Evolutionary conservation across 768 basidiomycete species (phyloP), one percentile per base, ranked within the genome.

Genomic region (Boletellus ananas): DNA sequence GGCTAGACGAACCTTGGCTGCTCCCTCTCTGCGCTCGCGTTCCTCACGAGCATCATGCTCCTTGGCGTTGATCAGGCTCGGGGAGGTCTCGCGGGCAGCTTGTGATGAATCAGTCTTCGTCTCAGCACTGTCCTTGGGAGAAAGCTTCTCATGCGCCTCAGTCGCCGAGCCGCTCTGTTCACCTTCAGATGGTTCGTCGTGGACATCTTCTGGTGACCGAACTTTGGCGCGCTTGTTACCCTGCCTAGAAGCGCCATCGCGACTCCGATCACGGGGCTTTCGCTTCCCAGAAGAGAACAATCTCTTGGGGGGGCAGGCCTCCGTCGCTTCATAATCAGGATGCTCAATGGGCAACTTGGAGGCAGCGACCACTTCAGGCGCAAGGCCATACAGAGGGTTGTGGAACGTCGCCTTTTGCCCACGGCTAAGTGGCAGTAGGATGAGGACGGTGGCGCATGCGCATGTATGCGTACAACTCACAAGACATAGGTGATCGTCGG

Each of bases 401-500:
- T 77, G 76, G 60, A 83, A 81, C 6, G 70, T 71, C 18, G 79
- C 75, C 43, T 80, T 79, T 34, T 80, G 78, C 42, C 87, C 86
- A 35, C 87, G 87, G 74, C 86, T 88, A 43, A n/a, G 46, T 49
- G 36, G 45, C 37, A 13, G 33, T 33, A n/a, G 20, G 23, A 35
- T 59, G 37, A 57, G 45, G 17, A 29, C 23, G 33, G 10, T 47
- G 4, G 18, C 8, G 18, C 10, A 14, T 34, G 27, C 20, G 42
- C 20, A 40, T 18, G 12, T 43, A 42, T 39, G 27, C 18, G 11
- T 34, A 34, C 34, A 4, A 79, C 85, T 59, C 65, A 88, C 86
- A 88, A 88, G 41, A 89, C 87, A 59, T 84, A 85, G 23, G 80
- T 80, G 45, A 88, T 70, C 3, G 77, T 85, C 0, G 83, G 81